These are phyloP conservation scores for Podospora bellae-mahoneyi DNA, from an alignment of 495 filamentous ascomycete species.

Conservation along the genomic window DNA sequence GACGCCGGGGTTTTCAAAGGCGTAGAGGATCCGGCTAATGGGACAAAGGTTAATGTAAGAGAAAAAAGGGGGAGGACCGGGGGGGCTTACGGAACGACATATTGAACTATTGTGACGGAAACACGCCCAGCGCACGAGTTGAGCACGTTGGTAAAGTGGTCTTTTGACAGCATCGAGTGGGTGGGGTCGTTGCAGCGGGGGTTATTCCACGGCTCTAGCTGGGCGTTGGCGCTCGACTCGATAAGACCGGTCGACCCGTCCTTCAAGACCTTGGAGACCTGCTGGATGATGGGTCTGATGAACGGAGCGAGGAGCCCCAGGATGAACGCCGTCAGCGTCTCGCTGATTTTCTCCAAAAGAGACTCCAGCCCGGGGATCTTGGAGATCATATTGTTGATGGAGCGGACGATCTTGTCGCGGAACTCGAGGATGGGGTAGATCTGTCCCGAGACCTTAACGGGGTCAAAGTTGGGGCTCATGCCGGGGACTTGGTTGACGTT, in stretches of 20 bases:
- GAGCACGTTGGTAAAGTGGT: constrained; percentile 91
- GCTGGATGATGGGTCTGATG: constrained; percentile 84
- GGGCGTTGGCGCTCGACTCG: constrained; percentile 73
- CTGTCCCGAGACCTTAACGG: constrained; percentile 70
- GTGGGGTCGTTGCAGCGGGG: constrained; percentile 84
- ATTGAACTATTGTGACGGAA: constrained; percentile 74
- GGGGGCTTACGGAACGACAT: constrained; percentile 63
- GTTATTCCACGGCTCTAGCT: constrained; percentile 89
- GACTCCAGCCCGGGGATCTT: constrained; percentile 88
- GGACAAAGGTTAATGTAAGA: constrained; percentile 6
- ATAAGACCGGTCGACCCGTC: constrained; percentile 77
- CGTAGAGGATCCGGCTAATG: constrained; percentile 69
- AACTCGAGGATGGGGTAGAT: constrained; percentile 96
- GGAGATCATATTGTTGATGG: constrained; percentile 77
- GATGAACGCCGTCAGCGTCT: constrained; percentile 85
- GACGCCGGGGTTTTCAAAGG: constrained; percentile 82
- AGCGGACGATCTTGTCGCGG: constrained; percentile 84
- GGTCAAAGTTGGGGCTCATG: constrained; percentile 74
- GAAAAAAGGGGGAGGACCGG: background rate
- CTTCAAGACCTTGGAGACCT: constrained; percentile 76
- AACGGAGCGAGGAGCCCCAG: constrained; percentile 87
- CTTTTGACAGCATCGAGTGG: constrained; percentile 91
- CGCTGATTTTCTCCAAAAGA: constrained; percentile 84
- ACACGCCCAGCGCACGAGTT: constrained; percentile 85
- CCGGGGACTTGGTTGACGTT: constrained; percentile 57